Evolutionary conservation across 73 alveolate species (phyloP).

Genomic region (Tetrahymena borealis): DNA sequence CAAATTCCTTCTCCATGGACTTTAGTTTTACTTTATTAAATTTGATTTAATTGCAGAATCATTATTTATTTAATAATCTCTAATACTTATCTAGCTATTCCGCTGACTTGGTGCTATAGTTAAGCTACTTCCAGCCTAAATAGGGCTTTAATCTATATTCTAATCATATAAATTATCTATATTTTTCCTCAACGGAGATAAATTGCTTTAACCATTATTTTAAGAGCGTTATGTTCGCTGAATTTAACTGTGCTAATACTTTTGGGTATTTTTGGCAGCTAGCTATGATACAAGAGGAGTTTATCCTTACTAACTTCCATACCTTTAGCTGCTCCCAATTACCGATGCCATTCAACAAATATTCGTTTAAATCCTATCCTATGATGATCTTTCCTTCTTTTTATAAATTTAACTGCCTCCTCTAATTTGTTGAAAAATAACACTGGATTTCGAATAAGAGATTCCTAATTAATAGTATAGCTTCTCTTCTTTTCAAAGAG

Average conservation of each 20-base stretch:
- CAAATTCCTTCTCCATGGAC: background rate
- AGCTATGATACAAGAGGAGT: background rate
- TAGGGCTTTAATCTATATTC: background rate
- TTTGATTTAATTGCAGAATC: background rate
- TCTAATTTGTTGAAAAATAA: too few relatives aligned
- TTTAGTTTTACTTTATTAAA: background rate
- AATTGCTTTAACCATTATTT: background rate
- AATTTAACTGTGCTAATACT: background rate
- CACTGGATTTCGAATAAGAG: too few relatives aligned
- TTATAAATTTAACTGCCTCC: too few relatives aligned
- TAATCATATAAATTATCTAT: background rate
- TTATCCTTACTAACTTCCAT: background rate
- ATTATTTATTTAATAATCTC: background rate
- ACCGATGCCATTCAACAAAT: background rate
- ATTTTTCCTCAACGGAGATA: background rate
- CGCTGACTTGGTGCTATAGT: background rate
- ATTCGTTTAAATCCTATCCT: too few relatives aligned
- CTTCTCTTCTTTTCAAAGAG: too few relatives aligned
- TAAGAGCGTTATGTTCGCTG: background rate
- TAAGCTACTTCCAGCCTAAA: background rate
- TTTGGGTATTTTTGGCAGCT: background rate
- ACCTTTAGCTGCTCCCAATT: background rate
- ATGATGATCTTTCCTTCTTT: too few relatives aligned
- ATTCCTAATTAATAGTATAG: too few relatives aligned
- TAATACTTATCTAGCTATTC: background rate